Base-by-base conservation (phyloP, 1,139 yeast genomes). In the Pichia sp. region DNA sequence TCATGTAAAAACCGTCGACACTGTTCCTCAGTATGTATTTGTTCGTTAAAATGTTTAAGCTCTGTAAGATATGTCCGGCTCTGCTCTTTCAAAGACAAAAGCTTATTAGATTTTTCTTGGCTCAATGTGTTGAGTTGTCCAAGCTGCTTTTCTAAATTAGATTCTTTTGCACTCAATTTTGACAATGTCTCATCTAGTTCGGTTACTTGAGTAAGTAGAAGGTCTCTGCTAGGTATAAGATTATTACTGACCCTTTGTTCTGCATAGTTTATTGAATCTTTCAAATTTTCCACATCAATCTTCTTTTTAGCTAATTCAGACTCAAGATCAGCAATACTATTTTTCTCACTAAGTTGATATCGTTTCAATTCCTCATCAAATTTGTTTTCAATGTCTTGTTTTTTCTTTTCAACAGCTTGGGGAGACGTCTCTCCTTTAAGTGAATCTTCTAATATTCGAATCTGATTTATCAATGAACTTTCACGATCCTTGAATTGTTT, bases 1-100 rank as follows among this genome's bases (percentile, higher is more conserved):
- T 84, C 79, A 55, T 88, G 96, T 3, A 85, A 62, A 18, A 64
- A 58, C n/a, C 96, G 66, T 51, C 96, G 68, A 24, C 62, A 51
- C 0, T 66, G 56, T 46, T 79, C 83, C 45, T 76, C 83, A 11
- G 35, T 42, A 18, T 42, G 35, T 2, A 45, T 40, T 11, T 15
- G 4, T 2, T 9, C 6, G 23, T 35, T 30, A 17, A 33, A 34
- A 4, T 21, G 12, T 3, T 15, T 11, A 10, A 39, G 23, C 7
- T 45, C 43, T 7, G 33, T 15, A 8, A 35, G 24, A 34, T 18
- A 41, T 15, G 36, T 33, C 7, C 47, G 35, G 11, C 30, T 19
- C 21, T 42, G 18, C 23, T 40, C 47, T 28, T 44, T 40, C 20
- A 44, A 21, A 15, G 17, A 14, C 17, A 44, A 20, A 6, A 44